These are phyloP conservation scores for Scutellaria minor DNA, from an alignment of 257 asterid species.

Conservation along the genomic window DNA sequence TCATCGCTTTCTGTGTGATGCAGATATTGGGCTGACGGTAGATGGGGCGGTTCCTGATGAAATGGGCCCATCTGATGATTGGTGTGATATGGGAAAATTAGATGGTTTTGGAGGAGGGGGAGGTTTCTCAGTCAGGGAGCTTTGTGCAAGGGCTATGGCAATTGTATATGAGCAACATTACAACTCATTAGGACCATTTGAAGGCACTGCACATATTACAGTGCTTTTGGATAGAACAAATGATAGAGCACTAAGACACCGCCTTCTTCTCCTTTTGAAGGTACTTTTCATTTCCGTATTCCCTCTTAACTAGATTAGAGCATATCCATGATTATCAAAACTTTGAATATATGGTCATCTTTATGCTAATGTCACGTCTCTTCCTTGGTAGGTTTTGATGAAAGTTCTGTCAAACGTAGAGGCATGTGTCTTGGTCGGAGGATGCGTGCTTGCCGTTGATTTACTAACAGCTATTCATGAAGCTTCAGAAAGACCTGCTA, in stretches of 20 bases:
- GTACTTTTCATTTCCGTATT: conserved; percentile 40
- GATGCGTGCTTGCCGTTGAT: conserved; percentile 98
- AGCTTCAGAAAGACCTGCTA: conserved; percentile 97
- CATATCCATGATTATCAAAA: conserved; percentile 16
- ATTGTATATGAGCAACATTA: conserved; percentile 96
- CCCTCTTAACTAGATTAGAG: conserved; percentile 4
- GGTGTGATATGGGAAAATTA: conserved; percentile 99
- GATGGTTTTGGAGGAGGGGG: conserved; percentile 99
- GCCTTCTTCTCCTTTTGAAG: conserved; percentile 98
- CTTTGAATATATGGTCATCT: conserved; percentile 20
- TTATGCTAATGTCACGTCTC: conserved; percentile 32
- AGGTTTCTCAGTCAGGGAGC: conserved; percentile 98
- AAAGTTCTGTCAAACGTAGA: conserved; percentile 88
- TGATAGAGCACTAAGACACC: conserved; percentile 98
- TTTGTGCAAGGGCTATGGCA: conserved; percentile 99
- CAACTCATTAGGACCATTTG: conserved; percentile 81
- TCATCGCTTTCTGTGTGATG: conserved; percentile 94
- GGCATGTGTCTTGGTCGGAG: conserved; percentile 98
- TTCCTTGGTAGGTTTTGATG: conserved; percentile 76
- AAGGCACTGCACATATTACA: conserved; percentile 96
- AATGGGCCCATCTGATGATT: conserved; percentile 96
- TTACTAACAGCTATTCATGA: conserved; percentile 86
- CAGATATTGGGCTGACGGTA: conserved; percentile 95
- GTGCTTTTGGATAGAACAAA: conserved; percentile 95
- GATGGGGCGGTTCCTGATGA: conserved; percentile 98